Conservation (phyloP, 768 basidiomycete genomes). For the Suillus variegatus region DNA sequence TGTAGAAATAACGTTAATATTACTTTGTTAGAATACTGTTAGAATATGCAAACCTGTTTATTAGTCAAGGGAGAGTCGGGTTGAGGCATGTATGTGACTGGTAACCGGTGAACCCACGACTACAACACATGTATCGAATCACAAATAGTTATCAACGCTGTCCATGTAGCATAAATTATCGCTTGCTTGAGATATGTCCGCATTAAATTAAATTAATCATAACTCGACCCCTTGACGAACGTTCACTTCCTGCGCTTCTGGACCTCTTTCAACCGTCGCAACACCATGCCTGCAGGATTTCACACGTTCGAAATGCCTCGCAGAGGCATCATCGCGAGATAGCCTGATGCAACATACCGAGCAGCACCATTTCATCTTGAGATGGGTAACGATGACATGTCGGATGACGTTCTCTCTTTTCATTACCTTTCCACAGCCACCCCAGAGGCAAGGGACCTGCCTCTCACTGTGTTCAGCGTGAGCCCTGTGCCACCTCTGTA, state of each 20-base stretch:
- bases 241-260: slow-evolving; percentile 22
- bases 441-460: slow-evolving; percentile 25
- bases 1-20: not conserved
- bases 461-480: slow-evolving; percentile 15
- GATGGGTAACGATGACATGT: slow-evolving; percentile 27
- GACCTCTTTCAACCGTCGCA: slow-evolving; percentile 1
- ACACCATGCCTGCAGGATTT: slow-evolving; percentile 17
- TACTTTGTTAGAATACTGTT: no score
- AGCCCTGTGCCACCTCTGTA: slow-evolving; percentile 26
- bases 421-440: slow-evolving; percentile 26
- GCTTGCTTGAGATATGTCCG: not conserved
- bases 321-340: slow-evolving; percentile 35
- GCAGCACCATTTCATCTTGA: slow-evolving; percentile 32
- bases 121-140: not conserved
- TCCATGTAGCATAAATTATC: not conserved
- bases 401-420: slow-evolving; percentile 35
- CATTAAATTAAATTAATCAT: slow-evolving; percentile 1
- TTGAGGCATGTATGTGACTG: not conserved
- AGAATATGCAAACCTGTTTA: not conserved
- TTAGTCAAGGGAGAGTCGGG: not conserved
- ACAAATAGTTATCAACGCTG: not conserved
- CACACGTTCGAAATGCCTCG: slow-evolving; percentile 33
- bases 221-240: slow-evolving; percentile 18
- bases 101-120: not conserved
- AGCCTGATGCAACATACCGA: slow-evolving; percentile 26